A percentile compares a stretch with the other conserved stretches of the same genome.
Conservation (phyloP, 768 basidiomycete species). For the Termitomyces bulborhizus region DNA sequence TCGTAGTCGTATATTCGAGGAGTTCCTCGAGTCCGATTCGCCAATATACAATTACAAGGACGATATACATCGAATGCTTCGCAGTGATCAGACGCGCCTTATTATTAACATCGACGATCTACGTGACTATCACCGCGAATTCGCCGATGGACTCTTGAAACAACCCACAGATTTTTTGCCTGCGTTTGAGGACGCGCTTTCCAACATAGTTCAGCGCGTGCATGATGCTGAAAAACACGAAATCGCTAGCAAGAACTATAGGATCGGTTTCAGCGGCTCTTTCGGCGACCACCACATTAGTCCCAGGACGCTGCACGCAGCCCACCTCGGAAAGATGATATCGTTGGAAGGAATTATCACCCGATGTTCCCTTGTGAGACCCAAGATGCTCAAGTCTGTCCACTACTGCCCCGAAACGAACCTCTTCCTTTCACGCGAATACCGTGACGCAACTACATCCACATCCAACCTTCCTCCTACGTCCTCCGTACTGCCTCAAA, state of each 20-base stretch:
- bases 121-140: slow-evolving; percentile 86
- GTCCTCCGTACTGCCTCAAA: slow-evolving; percentile 81
- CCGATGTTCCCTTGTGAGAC: slow-evolving; percentile 94
- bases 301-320: slow-evolving; percentile 83
- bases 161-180: slow-evolving; percentile 83
- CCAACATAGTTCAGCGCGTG: slow-evolving; percentile 63
- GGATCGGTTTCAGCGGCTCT: slow-evolving; percentile 89
- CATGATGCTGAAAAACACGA: slow-evolving; percentile 80
- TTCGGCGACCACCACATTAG: slow-evolving; percentile 99
- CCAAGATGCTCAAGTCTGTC: slow-evolving; percentile 96
- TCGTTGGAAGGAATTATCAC: slow-evolving; percentile 98
- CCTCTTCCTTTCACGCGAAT: slow-evolving; percentile 80
- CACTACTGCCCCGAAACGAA: slow-evolving; percentile 91
- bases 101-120: slow-evolving; percentile 95
- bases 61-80: slow-evolving; percentile 77
- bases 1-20: slow-evolving; percentile 72
- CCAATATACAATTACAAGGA: slow-evolving; percentile 77
- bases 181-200: slow-evolving; percentile 83
- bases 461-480: slow-evolving; percentile 84
- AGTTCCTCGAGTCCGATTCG: slow-evolving; percentile 70
- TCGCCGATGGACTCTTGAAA: slow-evolving; percentile 83
- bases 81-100: slow-evolving; percentile 78
- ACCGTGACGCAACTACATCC: slow-evolving; percentile 88
- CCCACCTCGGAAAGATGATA: slow-evolving; percentile 93
- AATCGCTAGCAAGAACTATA: slow-evolving; percentile 72